Evolutionary conservation across 768 basidiomycete genomes (phyloP), one percentile per base, ranked within the genome.

Genomic region (Lentinula sp.): DNA sequence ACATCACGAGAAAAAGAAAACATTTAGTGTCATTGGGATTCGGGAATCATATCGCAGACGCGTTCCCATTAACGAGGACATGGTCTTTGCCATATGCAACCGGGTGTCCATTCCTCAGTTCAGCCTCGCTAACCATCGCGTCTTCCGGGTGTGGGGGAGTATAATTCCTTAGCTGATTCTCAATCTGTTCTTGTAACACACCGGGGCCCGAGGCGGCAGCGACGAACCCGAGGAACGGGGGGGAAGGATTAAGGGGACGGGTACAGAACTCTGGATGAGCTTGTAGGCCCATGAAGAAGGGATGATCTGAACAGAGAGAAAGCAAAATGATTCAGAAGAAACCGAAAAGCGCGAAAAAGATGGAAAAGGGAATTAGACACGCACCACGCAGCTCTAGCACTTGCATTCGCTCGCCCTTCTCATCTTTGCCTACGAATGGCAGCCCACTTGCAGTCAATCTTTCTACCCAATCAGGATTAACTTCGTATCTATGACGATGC

Each of bases 181-280:
- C 77, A 28, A 95, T 67, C 70, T 97, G 92, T 68, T 90, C 88
- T 36, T 83, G 76, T 4, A 98, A 81, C 0, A 85, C 81, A 16
- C 32, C n/a, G 10, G 64, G 9, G 3, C 78, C 75, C 10, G 79
- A 77, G 0, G 97, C 77, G 1, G 97, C 94, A 4, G 96, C 86
- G 51, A 99, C 83, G 71, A 99, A 90, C 13, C 97, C 97, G 57
- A 99, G 87, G 86, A 98, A 98, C 0, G 95, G 89, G 0, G 97
- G 97, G 0, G 94, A 97, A 1, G 97, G 97, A 76, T 99, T 98
- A 46, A 99, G 79, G 1, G 97, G 97, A 33, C 97, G 87, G 23
- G 97, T 95, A 78, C 96, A 98, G 77, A 99, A 95, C 74, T 99
- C 97, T 0, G 97, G 97, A 69, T 99, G 97, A 0, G 97, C 93